Conservation (phyloP, 2,329 filamentous ascomycete species). For the Trematosphaeria pertusa region DNA sequence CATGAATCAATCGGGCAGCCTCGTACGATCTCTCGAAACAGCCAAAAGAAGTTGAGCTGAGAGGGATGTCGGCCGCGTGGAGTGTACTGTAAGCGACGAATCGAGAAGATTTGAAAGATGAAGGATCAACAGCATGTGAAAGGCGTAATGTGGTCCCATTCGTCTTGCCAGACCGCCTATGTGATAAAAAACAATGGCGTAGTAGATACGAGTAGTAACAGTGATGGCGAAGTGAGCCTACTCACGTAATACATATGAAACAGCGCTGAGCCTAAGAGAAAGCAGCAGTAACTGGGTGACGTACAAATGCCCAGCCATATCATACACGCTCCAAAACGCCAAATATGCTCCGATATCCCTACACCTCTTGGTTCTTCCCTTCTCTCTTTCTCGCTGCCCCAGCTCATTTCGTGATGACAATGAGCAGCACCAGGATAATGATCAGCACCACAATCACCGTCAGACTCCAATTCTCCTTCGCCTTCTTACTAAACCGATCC, state of each 20-base stretch:
- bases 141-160: no score
- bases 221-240: not conserved
- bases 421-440: slow-evolving; percentile 80
- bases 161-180: not conserved
- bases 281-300: not conserved
- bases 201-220: not conserved
- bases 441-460: slow-evolving; percentile 81
- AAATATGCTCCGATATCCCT: not conserved
- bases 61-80: no score
- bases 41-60: no score
- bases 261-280: not conserved
- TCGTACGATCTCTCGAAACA: no score
- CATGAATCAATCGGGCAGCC: not conserved
- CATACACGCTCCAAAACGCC: slow-evolving; percentile 1
- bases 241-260: not conserved
- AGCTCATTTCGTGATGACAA: slow-evolving; percentile 64
- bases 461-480: slow-evolving; percentile 88
- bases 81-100: no score
- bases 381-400: not conserved
- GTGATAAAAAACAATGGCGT: not conserved
- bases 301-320: not conserved
- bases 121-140: no score
- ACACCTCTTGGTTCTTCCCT: not conserved
- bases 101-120: no score
- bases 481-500: slow-evolving; percentile 73